A percentile compares a stretch with the other conserved stretches of the same genome.
Conservation (phyloP, 495 filamentous ascomycete genomes). For the Mycothermus thermophilus region DNA sequence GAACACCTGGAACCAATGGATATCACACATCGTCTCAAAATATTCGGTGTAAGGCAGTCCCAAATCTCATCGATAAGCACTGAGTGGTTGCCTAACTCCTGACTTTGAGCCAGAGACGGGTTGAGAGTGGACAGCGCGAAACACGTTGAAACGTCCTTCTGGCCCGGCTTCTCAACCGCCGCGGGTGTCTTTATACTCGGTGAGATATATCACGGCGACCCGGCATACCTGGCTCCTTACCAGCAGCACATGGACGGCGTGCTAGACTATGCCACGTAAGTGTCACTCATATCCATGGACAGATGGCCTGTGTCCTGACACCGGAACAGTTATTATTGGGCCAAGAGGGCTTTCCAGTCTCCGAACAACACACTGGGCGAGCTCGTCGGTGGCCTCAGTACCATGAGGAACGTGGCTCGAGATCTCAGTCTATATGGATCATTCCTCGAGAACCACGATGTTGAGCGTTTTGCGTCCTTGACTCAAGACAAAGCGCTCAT, state of each 20-base stretch:
- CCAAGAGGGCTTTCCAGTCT: conserved; percentile 48
- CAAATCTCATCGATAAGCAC: background rate
- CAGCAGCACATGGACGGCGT: conserved; percentile 49
- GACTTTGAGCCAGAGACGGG: conserved; percentile 37
- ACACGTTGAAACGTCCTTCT: conserved; percentile 60
- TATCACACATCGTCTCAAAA: conserved; percentile 44
- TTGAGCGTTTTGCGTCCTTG: conserved; percentile 46
- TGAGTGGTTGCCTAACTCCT: background rate
- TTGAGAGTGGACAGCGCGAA: conserved; percentile 64
- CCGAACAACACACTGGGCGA: conserved; percentile 42
- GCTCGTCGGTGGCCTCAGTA: conserved; percentile 45
- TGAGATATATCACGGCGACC: conserved; percentile 53
- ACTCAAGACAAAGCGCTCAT: conserved; percentile 44
- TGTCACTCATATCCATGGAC: background rate
- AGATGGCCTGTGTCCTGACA: too few relatives aligned
- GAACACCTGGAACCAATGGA: conserved; percentile 53
- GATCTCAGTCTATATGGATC: conserved; percentile 55
- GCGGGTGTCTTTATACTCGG: conserved; percentile 60
- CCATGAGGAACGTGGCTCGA: conserved; percentile 28
- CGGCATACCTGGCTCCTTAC: conserved; percentile 48
- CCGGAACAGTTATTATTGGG: conserved; percentile 37
- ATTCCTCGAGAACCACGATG: conserved; percentile 75
- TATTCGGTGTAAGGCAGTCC: conserved; percentile 42
- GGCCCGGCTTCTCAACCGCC: conserved; percentile 45
- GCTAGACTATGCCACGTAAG: conserved; percentile 55